Evolutionary conservation across 179 eudicot genomes (phyloP), one percentile per base, ranked within the genome.

Genomic region (Camellia oleifera): DNA sequence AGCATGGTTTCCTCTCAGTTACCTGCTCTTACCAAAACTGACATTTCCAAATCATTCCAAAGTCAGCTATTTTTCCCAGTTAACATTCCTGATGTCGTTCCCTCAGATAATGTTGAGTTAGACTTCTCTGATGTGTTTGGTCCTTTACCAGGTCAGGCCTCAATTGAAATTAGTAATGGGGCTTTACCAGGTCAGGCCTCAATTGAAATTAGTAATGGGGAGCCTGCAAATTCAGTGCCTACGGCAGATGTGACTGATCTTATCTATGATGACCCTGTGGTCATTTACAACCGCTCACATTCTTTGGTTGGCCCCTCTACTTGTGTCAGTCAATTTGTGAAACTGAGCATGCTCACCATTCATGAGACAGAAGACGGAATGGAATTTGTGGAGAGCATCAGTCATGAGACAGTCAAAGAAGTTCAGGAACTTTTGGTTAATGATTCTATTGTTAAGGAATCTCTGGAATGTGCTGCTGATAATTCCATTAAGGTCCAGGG

Each of bases 241-340:
- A 12, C 40, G 18, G 77, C 74, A 20, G 86, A 83, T 66, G 74
- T 60, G 45, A 56, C 57, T 14, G 81, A 79, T 20, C 78, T 76
- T 72, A 48, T 75, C 18, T 80, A 78, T 58, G 84, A 85, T 78
- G 88, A 90, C 58, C 94, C 97, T 52, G 86, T 77, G 69, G 89
- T 96, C 65, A 84, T 96, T 15, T 79, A 85, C 85, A 89, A 81
- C 78, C 86, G 96, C 58, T 92, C 97, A 72, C 99, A 94, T 87
- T 96, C 99, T 69, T 84, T 92, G 81, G 98, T 96, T 23, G 99
- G 98, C 57, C 99, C 99, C 72, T 88, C 97, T 58, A 66, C 85
- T 58, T 87, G 91, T 79, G 82, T 89, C 42, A 92, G 85, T 53
- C 94, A 86, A 50, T 86, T 92, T 4, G 67, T 91, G 86, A 90